A percentile compares a stretch with the other conserved stretches of the same genome.
phyloP scores from a whole-genome alignment of 495 filamentous ascomycete genomes.

The Neurospora sp. region DNA sequence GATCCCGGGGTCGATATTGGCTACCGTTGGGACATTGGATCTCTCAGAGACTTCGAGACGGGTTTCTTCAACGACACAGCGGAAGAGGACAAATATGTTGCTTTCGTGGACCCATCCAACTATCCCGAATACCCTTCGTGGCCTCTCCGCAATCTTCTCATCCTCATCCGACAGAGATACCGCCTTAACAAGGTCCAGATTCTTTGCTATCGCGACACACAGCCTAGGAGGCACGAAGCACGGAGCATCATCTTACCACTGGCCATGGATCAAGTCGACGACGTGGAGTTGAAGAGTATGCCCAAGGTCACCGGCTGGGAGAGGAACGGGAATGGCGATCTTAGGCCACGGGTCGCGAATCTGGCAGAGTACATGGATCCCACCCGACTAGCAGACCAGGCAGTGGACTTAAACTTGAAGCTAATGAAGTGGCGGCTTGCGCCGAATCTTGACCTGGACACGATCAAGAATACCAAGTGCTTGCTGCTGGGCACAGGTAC shows the following conservation, averaged over 20 bases:
- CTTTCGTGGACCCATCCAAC: conserved; percentile 87
- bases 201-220: conserved; percentile 82
- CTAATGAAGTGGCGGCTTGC: conserved; percentile 98
- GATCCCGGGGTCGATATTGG: conserved; percentile 35
- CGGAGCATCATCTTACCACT: conserved; percentile 70
- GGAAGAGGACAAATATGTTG: conserved; percentile 63
- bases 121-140: conserved; percentile 79
- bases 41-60: conserved; percentile 66
- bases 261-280: conserved; percentile 38
- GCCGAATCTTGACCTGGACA: conserved; percentile 75
- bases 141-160: conserved; percentile 83
- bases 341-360: conserved; percentile 65
- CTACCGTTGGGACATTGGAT: conserved; percentile 64
- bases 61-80: conserved; percentile 72
- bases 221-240: conserved; percentile 60
- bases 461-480: conserved; percentile 83
- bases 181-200: conserved; percentile 67
- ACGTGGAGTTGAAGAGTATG: conserved; percentile 37
- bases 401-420: conserved; percentile 95
- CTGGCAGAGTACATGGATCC: conserved; percentile 91
- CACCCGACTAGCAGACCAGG: conserved; percentile 72
- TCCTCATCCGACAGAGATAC: conserved; percentile 77
- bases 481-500: conserved; percentile 92
- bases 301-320: conserved; percentile 96
- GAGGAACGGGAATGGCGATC: conserved; percentile 62